Conservation (phyloP, 495 filamentous ascomycete species). For the Talaromyces adpressus region DNA sequence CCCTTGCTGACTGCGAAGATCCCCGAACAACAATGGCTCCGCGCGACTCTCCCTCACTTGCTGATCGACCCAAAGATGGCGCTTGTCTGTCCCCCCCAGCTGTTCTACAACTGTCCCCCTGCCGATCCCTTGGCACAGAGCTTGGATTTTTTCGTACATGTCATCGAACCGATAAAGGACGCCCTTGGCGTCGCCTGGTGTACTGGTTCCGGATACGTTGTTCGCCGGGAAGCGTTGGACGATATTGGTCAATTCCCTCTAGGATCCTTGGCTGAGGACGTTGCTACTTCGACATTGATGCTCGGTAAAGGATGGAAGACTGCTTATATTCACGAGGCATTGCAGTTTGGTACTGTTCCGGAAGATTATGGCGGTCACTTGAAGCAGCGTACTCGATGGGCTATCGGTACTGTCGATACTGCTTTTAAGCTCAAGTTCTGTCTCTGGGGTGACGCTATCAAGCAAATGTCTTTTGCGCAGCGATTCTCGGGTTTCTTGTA, state of each 20-base stretch:
- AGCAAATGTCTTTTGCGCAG: constrained; percentile 26
- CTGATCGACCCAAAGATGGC: constrained; percentile 38
- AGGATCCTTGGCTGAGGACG: constrained; percentile 45
- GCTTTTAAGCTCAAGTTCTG: constrained; percentile 39
- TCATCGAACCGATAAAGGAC: constrained; percentile 47
- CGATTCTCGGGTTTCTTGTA: constrained; percentile 40
- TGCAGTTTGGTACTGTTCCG: constrained; percentile 47
- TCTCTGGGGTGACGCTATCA: constrained; percentile 29
- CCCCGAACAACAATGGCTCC: constrained; percentile 45
- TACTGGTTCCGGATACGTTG: constrained; percentile 46
- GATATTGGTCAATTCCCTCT: constrained; percentile 45
- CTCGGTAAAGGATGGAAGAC: constrained; percentile 45
- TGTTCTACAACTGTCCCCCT: constrained; percentile 47
- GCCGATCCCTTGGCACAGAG: constrained; percentile 44
- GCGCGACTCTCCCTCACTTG: constrained; percentile 41
- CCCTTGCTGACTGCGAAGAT: constrained; percentile 23
- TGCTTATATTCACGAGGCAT: constrained; percentile 40
- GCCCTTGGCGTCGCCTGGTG: constrained; percentile 42
- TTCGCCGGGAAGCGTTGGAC: constrained; percentile 41
- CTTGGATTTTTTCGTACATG: constrained; percentile 39
- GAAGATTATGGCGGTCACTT: constrained; percentile 39
- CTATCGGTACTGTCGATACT: constrained; percentile 37
- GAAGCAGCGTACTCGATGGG: constrained; percentile 47
- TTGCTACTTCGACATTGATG: constrained; percentile 38
- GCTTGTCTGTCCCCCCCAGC: constrained; percentile 46